Base-by-base conservation (phyloP, 495 filamentous ascomycete species). In the Jackrogersella multiformis region DNA sequence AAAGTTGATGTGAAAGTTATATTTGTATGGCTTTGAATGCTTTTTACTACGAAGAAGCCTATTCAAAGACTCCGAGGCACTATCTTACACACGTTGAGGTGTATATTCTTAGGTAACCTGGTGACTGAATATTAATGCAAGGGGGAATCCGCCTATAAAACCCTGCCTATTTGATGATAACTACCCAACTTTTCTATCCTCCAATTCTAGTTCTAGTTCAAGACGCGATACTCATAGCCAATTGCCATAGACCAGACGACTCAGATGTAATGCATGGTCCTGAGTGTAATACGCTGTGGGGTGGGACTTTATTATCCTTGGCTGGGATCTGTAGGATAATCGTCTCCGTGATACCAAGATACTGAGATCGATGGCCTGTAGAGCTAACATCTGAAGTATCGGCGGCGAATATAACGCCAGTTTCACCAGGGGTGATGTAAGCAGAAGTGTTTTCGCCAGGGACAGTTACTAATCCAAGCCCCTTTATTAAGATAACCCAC, bases 401-500 rank as follows among this genome's bases (percentile, higher is more conserved):
- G 7, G 81, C 66, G 0, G 79, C 83, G n/a, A 86, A 73, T 36
- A 86, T 76, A 4, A 78, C 64, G 0, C 82, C 84, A 23, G 81
- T 53, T 39, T 76, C 73, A 5, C 84, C 84, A 12, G 81, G 82
- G 0, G 46, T 2, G 24, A 84, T 60, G 61, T 67, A 77, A 21
- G 78, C 82, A 42, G 72, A 48, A 0, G 69, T 35, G 13, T 51
- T 71, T 6, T 79, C 80, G 67, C 82, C 74, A 5, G 84, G 81
- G 0, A 86, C 68, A 1, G 81, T 81, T 63, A 87, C 77, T 44
- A 80, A 73, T 1, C 77, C 82, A 13, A 78, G 20, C 10, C 85
- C 84, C 0, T 79, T 78, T 28, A 80, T 64, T 70, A 84, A 84
- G 30, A 76, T 45, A 1, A 85, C 83, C 73, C 79, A 84, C 75